A percentile compares a stretch with the other conserved stretches of the same genome.
These are phyloP conservation scores for Citrullus amarus DNA, from an alignment of 306 rosid genomes.

Conservation along the genomic window DNA sequence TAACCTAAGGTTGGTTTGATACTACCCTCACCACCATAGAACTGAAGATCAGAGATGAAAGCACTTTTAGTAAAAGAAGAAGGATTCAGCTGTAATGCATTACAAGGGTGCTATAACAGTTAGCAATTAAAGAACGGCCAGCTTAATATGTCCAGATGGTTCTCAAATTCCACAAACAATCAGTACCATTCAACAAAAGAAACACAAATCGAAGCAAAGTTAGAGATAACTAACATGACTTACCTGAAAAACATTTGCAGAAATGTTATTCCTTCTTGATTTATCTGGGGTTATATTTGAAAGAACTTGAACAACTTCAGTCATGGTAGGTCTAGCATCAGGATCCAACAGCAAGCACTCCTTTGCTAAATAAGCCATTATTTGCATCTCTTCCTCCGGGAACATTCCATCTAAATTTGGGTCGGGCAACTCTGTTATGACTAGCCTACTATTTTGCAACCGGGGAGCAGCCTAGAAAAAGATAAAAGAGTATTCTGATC, in stretches of 20 bases:
- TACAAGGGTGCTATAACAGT: neutral
- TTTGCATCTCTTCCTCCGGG: slow-evolving; percentile 73
- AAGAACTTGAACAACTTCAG: slow-evolving; percentile 89
- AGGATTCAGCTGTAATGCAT: neutral
- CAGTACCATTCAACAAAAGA: neutral
- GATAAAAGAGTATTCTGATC: slow-evolving; percentile 5
- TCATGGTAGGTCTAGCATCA: slow-evolving; percentile 81
- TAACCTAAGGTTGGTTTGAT: neutral
- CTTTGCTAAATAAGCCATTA: slow-evolving; percentile 90
- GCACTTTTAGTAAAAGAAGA: neutral
- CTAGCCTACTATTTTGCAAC: slow-evolving; percentile 56
- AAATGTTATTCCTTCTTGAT: slow-evolving; percentile 58
- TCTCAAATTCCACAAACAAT: neutral
- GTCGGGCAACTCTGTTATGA: slow-evolving; percentile 52
- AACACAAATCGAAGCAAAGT: neutral
- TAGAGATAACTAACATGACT: neutral
- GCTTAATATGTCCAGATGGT: neutral
- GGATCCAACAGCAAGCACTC: slow-evolving; percentile 92
- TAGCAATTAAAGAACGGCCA: neutral
- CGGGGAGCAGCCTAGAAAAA: slow-evolving; percentile 62
- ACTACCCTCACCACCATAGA: neutral
- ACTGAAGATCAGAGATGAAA: neutral
- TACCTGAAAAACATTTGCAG: slow-evolving; percentile 57
- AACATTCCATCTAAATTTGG: slow-evolving; percentile 57
- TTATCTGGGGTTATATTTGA: slow-evolving; percentile 63